These are phyloP conservation scores for Aureobasidium sp. DNA, from an alignment of 2,329 filamentous ascomycete genomes.

Conservation along the genomic window DNA sequence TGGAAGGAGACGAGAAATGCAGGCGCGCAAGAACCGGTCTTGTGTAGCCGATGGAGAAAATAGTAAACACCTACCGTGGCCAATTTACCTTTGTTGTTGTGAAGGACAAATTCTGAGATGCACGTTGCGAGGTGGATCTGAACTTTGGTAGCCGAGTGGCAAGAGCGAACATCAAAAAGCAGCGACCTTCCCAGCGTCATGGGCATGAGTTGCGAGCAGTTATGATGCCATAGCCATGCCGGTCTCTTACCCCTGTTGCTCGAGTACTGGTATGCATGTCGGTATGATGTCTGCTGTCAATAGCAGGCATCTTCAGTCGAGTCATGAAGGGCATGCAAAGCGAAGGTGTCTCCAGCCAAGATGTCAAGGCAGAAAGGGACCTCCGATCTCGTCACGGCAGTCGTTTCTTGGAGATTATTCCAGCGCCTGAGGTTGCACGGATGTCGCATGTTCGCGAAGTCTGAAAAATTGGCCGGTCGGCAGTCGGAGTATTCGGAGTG, in stretches of 20 bases:
- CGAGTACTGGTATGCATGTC: neutral
- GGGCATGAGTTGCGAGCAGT: neutral
- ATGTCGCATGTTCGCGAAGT: neutral
- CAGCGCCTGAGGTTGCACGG: neutral
- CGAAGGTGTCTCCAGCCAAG: neutral
- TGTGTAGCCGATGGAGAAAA: neutral
- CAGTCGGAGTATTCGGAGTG: constrained; percentile 1
- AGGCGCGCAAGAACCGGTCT: neutral
- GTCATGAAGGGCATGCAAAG: neutral
- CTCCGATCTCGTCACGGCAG: constrained; percentile 4
- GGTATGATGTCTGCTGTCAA: neutral
- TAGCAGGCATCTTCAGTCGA: neutral
- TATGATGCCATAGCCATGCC: neutral
- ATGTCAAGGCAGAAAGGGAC: neutral
- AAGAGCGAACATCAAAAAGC: constrained; percentile 7
- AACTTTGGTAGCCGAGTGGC: neutral
- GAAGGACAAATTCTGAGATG: neutral
- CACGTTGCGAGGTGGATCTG: constrained; percentile 2
- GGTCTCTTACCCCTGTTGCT: neutral
- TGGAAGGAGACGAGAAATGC: neutral
- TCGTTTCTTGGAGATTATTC: neutral
- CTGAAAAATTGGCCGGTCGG: neutral
- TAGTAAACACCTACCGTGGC: neutral
- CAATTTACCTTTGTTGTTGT: neutral
- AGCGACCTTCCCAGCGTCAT: neutral